phyloP scores from a whole-genome alignment of 805 yeast genomes.

The Ogataea sp. region DNA sequence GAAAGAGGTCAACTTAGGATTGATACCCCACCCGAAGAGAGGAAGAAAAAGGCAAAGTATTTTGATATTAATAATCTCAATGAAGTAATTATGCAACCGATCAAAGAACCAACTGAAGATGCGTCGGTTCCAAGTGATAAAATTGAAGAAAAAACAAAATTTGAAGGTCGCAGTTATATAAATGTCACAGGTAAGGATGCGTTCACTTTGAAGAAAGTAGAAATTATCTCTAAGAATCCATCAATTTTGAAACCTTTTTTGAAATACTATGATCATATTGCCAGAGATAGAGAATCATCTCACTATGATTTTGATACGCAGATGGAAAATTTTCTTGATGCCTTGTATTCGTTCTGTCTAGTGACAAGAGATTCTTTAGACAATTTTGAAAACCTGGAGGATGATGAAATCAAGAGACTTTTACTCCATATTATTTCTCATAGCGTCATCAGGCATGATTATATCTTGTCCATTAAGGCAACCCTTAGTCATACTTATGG shows the following conservation, averaged over 20 bases:
- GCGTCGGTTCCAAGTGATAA: no score
- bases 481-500: no score
- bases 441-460: no score
- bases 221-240: background rate
- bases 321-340: background rate
- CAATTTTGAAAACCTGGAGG: background rate
- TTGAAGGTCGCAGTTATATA: no score
- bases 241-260: background rate
- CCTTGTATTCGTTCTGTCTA: background rate
- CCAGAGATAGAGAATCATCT: no score
- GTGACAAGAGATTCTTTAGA: background rate
- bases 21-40: no score
- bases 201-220: background rate
- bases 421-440: background rate
- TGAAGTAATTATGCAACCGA: background rate
- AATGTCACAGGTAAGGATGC: background rate
- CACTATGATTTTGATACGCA: background rate
- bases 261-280: background rate
- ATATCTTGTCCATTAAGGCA: no score
- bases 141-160: background rate
- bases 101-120: background rate
- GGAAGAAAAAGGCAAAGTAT: background rate
- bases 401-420: no score
- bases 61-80: background rate
- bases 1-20: no score